phyloP scores from a whole-genome alignment of 2,329 filamentous ascomycete species.

The Cryphonectria parasitica region DNA sequence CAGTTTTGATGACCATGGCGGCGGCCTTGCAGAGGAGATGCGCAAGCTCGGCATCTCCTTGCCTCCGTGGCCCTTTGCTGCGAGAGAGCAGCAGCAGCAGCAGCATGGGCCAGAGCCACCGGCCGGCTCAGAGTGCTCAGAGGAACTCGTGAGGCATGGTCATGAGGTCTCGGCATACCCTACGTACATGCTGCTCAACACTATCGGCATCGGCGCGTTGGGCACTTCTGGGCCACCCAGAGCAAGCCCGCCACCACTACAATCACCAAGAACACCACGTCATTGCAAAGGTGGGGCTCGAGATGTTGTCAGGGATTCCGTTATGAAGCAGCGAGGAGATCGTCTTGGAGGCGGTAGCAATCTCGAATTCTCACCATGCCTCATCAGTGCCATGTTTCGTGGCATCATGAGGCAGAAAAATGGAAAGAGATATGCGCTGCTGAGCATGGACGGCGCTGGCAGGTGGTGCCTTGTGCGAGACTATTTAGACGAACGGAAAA shows the following conservation, averaged over 20 bases:
- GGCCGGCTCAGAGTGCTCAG: not conserved
- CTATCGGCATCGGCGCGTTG: not conserved
- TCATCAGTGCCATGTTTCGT: slow-evolving; percentile 15
- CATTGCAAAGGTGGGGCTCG: not conserved
- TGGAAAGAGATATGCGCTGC: slow-evolving; percentile 8
- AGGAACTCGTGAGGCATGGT: not conserved
- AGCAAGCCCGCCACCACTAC: not conserved
- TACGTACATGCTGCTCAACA: not conserved
- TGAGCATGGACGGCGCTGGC: slow-evolving; percentile 21
- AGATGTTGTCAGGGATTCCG: not conserved
- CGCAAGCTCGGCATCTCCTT: slow-evolving; percentile 19
- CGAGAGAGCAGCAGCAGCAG: not conserved
- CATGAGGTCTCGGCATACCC: not conserved
- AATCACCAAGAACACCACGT: not conserved
- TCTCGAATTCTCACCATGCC: slow-evolving; percentile 7
- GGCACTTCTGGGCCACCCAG: not conserved
- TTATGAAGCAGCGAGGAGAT: not conserved
- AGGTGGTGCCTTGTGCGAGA: slow-evolving; percentile 22
- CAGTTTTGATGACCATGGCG: not conserved
- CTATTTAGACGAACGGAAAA: not conserved
- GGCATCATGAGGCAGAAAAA: slow-evolving; percentile 7
- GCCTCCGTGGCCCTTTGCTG: not conserved
- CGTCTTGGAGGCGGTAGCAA: not conserved
- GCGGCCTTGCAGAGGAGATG: slow-evolving; percentile 13
- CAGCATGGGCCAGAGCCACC: not conserved